Conservation (phyloP, 139 green algal species). For the Edaphochlamys debaryana region DNA sequence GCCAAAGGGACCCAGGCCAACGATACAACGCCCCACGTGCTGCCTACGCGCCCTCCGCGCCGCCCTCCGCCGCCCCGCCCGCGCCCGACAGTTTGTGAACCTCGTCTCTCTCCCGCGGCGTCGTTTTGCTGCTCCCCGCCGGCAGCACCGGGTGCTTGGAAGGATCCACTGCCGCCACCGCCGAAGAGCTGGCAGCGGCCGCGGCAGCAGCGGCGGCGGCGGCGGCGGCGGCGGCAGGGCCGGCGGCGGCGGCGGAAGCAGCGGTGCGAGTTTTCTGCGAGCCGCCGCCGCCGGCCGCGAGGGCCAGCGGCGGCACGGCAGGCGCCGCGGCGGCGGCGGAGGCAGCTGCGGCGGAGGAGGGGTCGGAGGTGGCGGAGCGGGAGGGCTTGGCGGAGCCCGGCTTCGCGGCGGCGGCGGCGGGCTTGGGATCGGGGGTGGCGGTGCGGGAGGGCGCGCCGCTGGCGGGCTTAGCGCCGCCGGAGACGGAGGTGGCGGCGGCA, state of each 20-base stretch:
- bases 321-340: not conserved
- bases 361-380: no score
- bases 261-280: not conserved
- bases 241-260: not conserved
- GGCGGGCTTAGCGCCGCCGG: no score
- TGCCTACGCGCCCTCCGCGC: no score
- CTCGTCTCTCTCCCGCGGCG: conserved; percentile 12
- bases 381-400: no score
- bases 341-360: not conserved
- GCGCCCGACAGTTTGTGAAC: not conserved
- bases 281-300: not conserved
- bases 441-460: no score
- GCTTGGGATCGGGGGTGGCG: no score
- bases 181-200: not conserved
- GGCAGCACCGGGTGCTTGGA: conserved; percentile 21
- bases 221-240: not conserved
- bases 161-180: not conserved
- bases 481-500: no score
- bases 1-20: no score
- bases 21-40: no score
- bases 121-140: conserved; percentile 30
- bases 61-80: no score
- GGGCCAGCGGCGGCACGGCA: not conserved
- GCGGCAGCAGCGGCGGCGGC: not conserved
- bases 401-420: no score